Evolutionary conservation across 108 stramenopile genomes (phyloP).

Genomic region (Pseudonitzschia multiseries): DNA sequence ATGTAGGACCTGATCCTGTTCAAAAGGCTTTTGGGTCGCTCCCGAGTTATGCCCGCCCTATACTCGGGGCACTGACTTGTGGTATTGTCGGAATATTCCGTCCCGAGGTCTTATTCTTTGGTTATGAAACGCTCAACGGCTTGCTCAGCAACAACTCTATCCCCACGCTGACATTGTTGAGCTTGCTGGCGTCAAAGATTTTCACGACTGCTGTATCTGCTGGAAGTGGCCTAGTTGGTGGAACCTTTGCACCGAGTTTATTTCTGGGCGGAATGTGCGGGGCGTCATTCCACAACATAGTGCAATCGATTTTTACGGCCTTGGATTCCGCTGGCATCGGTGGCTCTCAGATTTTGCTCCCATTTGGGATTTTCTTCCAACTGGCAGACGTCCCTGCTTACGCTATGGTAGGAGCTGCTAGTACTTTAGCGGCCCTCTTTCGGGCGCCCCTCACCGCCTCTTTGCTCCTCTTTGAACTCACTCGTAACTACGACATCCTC

Average conservation of each 20-base stretch:
- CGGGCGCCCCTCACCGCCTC: conserved; percentile 88
- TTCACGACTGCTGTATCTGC: conserved; percentile 80
- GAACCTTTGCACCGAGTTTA: conserved; percentile 91
- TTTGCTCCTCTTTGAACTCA: conserved; percentile 87
- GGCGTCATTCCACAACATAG: conserved; percentile 64
- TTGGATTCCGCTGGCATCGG: conserved; percentile 2
- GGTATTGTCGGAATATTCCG: conserved; percentile 72
- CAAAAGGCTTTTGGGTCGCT: conserved; percentile 37
- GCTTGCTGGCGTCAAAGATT: conserved; percentile 60
- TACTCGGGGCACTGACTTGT: conserved; percentile 73
- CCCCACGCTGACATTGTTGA: conserved; percentile 52
- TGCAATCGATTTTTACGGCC: conserved; percentile 12
- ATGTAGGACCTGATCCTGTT: conserved; percentile 52
- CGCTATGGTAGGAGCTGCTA: conserved; percentile 91
- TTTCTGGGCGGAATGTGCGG: conserved; percentile 90
- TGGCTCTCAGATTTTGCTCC: background rate
- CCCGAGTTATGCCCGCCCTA: conserved; percentile 60
- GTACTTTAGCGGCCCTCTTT: conserved; percentile 82
- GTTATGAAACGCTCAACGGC: conserved; percentile 89
- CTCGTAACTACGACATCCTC: conserved; percentile 90
- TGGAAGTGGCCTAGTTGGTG: conserved; percentile 88
- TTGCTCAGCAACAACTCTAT: conserved; percentile 61
- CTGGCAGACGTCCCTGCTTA: conserved; percentile 82
- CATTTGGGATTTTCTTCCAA: background rate
- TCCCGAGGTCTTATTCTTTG: conserved; percentile 91